A percentile compares a stretch with the other conserved stretches of the same genome.
Evolutionary conservation across 305 asterid species (phyloP).

Genomic region (Solanum hybrid): DNA sequence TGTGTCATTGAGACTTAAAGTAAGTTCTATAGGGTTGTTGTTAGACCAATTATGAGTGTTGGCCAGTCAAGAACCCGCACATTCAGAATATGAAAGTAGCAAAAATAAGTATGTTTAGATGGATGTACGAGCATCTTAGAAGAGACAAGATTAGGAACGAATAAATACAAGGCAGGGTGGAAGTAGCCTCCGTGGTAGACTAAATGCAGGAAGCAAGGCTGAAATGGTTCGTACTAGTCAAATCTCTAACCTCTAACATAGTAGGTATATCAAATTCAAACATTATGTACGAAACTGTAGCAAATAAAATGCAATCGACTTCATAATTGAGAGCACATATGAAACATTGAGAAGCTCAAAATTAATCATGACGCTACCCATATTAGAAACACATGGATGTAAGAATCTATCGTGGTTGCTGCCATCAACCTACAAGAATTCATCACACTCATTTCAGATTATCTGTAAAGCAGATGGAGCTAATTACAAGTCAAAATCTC

Average conservation of each 20-base stretch:
- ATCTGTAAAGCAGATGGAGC: not conserved
- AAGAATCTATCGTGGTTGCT: conserved; percentile 60
- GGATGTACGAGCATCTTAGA: no score
- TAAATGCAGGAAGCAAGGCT: no score
- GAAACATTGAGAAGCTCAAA: not conserved
- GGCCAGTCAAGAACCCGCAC: no score
- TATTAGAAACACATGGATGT: conserved; percentile 38
- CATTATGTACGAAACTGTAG: not conserved
- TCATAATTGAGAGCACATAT: not conserved
- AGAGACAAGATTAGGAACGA: no score
- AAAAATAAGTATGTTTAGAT: no score
- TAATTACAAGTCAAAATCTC: not conserved
- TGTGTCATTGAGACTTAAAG: no score
- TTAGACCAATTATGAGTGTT: no score
- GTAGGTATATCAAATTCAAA: not conserved
- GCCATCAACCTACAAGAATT: conserved; percentile 64
- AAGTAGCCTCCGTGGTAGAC: no score
- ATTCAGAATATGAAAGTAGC: no score
- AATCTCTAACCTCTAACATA: not conserved
- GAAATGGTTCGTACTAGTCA: not conserved
- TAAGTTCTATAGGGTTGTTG: no score
- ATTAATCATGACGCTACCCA: conserved; percentile 35
- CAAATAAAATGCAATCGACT: not conserved
- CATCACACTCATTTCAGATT: not conserved
- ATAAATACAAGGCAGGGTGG: no score